Percentiles rank a stretch among this genome's conserved stretches.
These are phyloP conservation scores for Leccinum fibrillosum DNA, from an alignment of 768 basidiomycete genomes.

Conservation along the genomic window DNA sequence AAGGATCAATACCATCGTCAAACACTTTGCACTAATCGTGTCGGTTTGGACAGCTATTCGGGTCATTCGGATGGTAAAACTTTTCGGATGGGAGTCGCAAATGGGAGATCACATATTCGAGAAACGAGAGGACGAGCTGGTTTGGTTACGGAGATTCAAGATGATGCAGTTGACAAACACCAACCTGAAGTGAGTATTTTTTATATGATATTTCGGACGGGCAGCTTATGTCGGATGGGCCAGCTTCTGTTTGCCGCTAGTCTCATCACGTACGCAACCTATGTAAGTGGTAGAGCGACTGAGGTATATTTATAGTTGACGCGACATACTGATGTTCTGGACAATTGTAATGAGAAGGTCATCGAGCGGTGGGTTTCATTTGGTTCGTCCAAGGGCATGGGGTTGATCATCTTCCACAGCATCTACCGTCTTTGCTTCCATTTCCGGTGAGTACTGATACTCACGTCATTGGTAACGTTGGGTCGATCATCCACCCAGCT, in stretches of 20 bases:
- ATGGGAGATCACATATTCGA: neutral
- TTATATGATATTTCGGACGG: neutral
- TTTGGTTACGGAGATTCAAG: neutral
- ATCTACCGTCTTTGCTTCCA: slow-evolving; percentile 1
- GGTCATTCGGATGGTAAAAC: slow-evolving; percentile 2
- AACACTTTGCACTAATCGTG: neutral
- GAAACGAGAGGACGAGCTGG: slow-evolving; percentile 1
- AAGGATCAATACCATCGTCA: neutral
- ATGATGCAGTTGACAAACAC: neutral
- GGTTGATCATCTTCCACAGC: neutral
- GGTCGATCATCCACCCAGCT: neutral
- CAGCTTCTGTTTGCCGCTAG: slow-evolving; percentile 1
- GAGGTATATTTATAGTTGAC: neutral
- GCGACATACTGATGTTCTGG: neutral
- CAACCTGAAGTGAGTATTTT: neutral
- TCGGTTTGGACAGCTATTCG: neutral
- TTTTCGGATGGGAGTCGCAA: slow-evolving; percentile 3
- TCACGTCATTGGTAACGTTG: neutral
- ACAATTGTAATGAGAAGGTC: neutral
- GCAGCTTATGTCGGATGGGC: neutral
- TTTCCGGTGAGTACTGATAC: neutral
- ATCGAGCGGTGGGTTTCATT: neutral
- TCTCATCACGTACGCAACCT: slow-evolving; percentile 1
- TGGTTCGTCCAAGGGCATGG: neutral
- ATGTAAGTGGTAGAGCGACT: neutral